phyloP scores from a whole-genome alignment of 768 basidiomycete species.

The Pleurotus cornucopiae region DNA sequence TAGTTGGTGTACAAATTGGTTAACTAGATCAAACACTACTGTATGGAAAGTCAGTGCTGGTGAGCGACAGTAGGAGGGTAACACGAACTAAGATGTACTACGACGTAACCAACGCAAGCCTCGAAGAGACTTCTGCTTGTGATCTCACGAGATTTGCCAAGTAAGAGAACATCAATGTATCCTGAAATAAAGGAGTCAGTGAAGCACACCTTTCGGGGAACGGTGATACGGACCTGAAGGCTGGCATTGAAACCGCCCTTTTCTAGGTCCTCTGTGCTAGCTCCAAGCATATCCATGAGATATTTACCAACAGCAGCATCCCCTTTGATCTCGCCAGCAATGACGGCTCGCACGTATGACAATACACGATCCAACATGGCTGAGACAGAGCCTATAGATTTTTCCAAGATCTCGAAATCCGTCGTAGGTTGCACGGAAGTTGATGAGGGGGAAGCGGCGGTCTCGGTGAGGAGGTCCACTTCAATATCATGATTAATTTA shows the following conservation, averaged over 20 bases:
- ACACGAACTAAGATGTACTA: conserved; percentile 4
- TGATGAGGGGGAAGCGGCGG: conserved; percentile 38
- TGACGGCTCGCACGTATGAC: conserved; percentile 76
- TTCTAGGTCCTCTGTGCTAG: conserved; percentile 67
- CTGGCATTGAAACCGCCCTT: conserved; percentile 72
- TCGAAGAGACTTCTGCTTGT: conserved; percentile 88
- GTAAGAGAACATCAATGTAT: conserved; percentile 93
- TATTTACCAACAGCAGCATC: conserved; percentile 88
- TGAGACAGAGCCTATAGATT: conserved; percentile 66
- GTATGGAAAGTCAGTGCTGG: background rate
- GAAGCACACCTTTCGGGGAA: conserved; percentile 9
- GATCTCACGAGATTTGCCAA: conserved; percentile 89
- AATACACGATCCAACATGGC: conserved; percentile 84
- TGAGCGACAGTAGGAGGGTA: background rate
- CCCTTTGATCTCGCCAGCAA: conserved; percentile 72
- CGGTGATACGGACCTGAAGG: conserved; percentile 51
- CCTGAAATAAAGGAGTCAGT: conserved; percentile 39
- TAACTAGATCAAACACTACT: background rate
- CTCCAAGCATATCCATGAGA: conserved; percentile 80
- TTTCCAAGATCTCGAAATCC: conserved; percentile 74
- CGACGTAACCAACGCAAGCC: conserved; percentile 70
- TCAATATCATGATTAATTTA: background rate
- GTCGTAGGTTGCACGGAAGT: conserved; percentile 51
- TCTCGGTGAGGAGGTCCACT: conserved; percentile 76
- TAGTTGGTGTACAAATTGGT: background rate